Percentiles rank a stretch among this genome's conserved stretches.
Conservation (phyloP, 345 rosid genomes). For the Psidium guajava region DNA sequence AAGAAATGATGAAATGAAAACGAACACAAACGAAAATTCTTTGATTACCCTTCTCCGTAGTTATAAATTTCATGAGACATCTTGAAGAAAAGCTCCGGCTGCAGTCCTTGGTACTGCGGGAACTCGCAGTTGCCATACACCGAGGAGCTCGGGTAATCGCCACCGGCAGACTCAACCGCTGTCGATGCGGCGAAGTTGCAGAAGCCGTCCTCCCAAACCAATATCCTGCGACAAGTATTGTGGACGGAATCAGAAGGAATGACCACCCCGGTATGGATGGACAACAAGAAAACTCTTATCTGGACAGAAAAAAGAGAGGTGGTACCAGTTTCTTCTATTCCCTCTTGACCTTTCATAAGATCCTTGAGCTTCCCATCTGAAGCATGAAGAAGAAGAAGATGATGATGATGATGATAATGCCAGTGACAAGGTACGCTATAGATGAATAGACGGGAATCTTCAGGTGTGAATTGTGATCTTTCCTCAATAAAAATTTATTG, state of each 20-base stretch:
- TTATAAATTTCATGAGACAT: slow-evolving; percentile 99
- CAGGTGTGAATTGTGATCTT: background rate
- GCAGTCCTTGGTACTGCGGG: slow-evolving; percentile 80
- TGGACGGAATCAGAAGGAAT: background rate
- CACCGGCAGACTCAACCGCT: slow-evolving; percentile 24
- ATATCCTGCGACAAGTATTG: slow-evolving; percentile 44
- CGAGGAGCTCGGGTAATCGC: slow-evolving; percentile 12
- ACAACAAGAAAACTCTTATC: background rate
- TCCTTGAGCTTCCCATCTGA: slow-evolving; percentile 95
- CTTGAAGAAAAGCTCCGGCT: slow-evolving; percentile 94
- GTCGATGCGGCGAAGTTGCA: slow-evolving; percentile 89
- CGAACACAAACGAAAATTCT: background rate
- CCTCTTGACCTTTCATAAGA: slow-evolving; percentile 96
- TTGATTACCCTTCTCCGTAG: slow-evolving; percentile 88
- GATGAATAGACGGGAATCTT: background rate
- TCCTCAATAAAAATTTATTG: background rate
- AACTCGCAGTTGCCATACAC: slow-evolving; percentile 49
- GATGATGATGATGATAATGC: background rate
- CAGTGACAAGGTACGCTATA: background rate
- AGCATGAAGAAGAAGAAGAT: background rate
- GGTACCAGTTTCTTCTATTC: slow-evolving; percentile 91
- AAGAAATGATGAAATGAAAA: background rate
- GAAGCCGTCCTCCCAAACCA: slow-evolving; percentile 99
- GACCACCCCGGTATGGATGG: background rate
- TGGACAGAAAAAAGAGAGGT: background rate